phyloP scores from a whole-genome alignment of 2,329 filamentous ascomycete species.

The Claviceps purpurea region DNA sequence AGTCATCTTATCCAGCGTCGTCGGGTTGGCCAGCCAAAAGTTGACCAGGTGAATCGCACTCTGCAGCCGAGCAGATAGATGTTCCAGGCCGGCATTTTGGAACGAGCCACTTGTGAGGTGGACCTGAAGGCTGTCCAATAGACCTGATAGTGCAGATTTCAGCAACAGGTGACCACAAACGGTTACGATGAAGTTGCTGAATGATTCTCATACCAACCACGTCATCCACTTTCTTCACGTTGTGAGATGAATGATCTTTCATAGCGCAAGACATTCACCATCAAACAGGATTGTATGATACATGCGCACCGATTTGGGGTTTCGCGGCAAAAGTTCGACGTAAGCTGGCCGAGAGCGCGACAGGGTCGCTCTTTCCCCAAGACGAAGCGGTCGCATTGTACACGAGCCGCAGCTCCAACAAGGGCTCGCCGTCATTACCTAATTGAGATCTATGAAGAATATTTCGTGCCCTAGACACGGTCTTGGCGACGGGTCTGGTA shows the following conservation, averaged over 20 bases:
- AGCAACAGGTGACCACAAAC: background rate
- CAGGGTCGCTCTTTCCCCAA: conserved; percentile 1
- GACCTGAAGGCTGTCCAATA: conserved; percentile 14
- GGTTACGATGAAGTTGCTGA: too few relatives aligned
- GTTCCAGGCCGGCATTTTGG: conserved; percentile 28
- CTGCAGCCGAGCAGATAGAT: conserved; percentile 18
- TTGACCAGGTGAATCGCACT: conserved; percentile 14
- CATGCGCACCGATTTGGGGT: background rate
- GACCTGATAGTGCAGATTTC: conserved; percentile 11
- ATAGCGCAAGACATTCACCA: background rate
- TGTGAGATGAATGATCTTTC: background rate
- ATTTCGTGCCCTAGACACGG: background rate
- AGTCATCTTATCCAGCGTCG: background rate
- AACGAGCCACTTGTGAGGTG: conserved; percentile 8
- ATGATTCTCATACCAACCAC: conserved; percentile 1
- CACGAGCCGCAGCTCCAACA: background rate
- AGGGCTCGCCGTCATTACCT: background rate
- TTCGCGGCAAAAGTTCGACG: background rate
- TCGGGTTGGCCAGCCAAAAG: conserved; percentile 1
- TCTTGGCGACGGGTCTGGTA: background rate
- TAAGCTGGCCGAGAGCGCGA: background rate
- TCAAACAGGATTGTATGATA: background rate
- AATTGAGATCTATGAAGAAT: background rate
- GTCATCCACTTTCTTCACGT: conserved; percentile 1
- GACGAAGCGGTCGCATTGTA: background rate